These are phyloP conservation scores for Leptographium radiaticola DNA, from an alignment of 2,329 filamentous ascomycete species.

Conservation along the genomic window DNA sequence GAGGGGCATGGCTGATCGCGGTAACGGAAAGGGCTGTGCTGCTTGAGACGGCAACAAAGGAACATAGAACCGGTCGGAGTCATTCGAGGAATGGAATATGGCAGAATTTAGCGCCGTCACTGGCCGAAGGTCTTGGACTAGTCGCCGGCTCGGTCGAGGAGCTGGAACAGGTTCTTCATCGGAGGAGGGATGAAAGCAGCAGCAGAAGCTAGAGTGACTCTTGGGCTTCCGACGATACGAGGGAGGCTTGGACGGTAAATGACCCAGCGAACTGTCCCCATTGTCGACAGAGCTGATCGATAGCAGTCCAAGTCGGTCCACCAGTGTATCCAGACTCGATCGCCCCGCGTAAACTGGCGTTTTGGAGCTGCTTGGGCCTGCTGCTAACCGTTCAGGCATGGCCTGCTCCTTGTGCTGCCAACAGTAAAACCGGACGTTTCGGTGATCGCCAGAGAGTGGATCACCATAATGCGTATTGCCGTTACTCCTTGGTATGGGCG, in stretches of 20 bases:
- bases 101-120: not conserved
- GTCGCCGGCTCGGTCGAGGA: conserved; percentile 31
- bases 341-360: conserved; percentile 48
- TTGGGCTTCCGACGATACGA: conserved; percentile 6
- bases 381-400: conserved; percentile 27
- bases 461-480: conserved; percentile 11
- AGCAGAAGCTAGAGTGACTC: conserved; percentile 29
- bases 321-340: conserved; percentile 76
- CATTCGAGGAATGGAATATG: conserved; percentile 6
- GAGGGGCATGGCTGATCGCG: conserved; percentile 54
- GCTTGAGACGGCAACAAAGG: conserved; percentile 20
- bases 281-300: conserved; percentile 30
- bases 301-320: conserved; percentile 65
- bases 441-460: conserved; percentile 33
- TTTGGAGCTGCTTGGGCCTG: conserved; percentile 26
- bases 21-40: conserved; percentile 46
- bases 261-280: conserved; percentile 14
- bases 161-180: conserved; percentile 27
- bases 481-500: not conserved
- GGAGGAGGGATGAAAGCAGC: conserved; percentile 38
- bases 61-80: not conserved
- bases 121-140: conserved; percentile 18
- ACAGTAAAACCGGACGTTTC: conserved; percentile 61
- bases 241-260: conserved; percentile 13
- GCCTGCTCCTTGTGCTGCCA: conserved; percentile 95